These are phyloP conservation scores for Entomortierella lignicola DNA, from an alignment of 192 early-diverging fungal species.

Conservation along the genomic window DNA sequence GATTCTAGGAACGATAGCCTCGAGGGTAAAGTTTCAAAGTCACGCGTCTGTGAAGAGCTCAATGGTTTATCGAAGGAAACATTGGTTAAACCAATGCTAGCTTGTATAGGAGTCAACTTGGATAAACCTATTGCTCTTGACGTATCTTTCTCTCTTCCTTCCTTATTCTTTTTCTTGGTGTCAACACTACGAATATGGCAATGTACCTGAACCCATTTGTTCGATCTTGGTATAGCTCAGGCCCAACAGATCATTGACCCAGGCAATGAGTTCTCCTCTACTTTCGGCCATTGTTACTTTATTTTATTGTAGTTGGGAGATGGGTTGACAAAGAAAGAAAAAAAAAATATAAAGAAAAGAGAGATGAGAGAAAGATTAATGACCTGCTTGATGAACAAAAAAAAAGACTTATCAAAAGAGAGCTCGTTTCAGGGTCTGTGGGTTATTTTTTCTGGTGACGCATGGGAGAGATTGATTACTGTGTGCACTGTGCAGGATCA, in stretches of 20 bases:
- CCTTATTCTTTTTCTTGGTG: not conserved
- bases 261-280: slow-evolving; percentile 88
- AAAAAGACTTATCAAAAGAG: too few relatives aligned
- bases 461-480: slow-evolving; percentile 16
- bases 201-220: slow-evolving; percentile 89
- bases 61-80: too few relatives aligned
- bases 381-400: too few relatives aligned
- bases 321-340: not conserved
- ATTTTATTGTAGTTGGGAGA: not conserved
- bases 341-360: too few relatives aligned
- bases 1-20: too few relatives aligned
- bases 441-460: slow-evolving; percentile 6
- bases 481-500: slow-evolving; percentile 23
- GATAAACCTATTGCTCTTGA: not conserved
- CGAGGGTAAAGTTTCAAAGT: not conserved
- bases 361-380: not conserved
- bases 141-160: not conserved
- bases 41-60: not conserved
- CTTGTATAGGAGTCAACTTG: too few relatives aligned
- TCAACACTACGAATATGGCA: not conserved
- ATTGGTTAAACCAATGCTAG: too few relatives aligned
- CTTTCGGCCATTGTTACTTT: slow-evolving; percentile 79
- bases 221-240: slow-evolving; percentile 94
- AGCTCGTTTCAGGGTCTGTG: not conserved
- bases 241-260: slow-evolving; percentile 94